phyloP scores from a whole-genome alignment of 2,329 filamentous ascomycete genomes.

The Fusarium floridanum region DNA sequence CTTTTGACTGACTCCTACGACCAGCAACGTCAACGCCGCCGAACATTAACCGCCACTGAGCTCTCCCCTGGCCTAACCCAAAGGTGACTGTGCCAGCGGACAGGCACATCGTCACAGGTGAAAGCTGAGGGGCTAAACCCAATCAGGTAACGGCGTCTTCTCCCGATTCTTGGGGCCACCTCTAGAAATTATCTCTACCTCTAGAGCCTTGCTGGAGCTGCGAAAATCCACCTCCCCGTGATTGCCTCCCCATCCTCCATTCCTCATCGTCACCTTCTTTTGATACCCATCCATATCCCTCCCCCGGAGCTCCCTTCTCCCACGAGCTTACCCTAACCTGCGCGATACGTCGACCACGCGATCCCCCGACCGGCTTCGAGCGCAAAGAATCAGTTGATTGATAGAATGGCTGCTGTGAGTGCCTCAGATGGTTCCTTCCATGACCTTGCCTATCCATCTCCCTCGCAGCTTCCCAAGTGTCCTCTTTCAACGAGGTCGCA shows the following conservation, averaged over 20 bases:
- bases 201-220: conserved; percentile 48
- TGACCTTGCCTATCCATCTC: conserved; percentile 24
- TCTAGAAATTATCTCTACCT: conserved; percentile 53
- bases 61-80: conserved; percentile 35
- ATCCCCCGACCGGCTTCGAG: conserved; percentile 39
- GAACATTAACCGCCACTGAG: conserved; percentile 39
- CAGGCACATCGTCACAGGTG: conserved; percentile 28
- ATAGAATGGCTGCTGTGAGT: conserved; percentile 61
- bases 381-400: conserved; percentile 49
- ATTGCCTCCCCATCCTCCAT: conserved; percentile 47
- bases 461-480: conserved; percentile 12
- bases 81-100: conserved; percentile 22
- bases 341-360: conserved; percentile 40
- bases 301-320: conserved; percentile 36
- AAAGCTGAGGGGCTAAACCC: conserved; percentile 38
- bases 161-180: conserved; percentile 47
- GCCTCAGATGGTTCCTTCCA: conserved; percentile 36
- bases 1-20: neutral
- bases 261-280: conserved; percentile 48
- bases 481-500: conserved; percentile 5
- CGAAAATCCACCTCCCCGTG: conserved; percentile 50
- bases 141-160: conserved; percentile 33
- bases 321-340: conserved; percentile 28
- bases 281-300: conserved; percentile 50
- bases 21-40: conserved; percentile 16